A percentile compares a stretch with the other conserved stretches of the same genome.
Conservation (phyloP, 2,329 filamentous ascomycete genomes). For the Claviceps digitariae region DNA sequence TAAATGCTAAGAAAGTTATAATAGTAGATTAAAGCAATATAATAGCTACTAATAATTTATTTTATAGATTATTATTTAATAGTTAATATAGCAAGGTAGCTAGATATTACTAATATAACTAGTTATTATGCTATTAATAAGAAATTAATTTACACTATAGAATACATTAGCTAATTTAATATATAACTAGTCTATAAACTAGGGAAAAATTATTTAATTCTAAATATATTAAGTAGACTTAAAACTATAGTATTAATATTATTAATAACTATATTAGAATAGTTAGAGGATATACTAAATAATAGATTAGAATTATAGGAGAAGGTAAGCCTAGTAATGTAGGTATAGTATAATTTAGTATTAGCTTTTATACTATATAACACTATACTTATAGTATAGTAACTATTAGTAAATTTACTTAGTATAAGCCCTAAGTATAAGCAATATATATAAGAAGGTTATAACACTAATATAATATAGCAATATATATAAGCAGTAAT, state of each 20-base stretch:
- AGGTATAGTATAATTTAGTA: neutral
- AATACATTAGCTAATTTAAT: neutral
- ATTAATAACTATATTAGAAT: too few species aligned
- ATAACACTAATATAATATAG: neutral
- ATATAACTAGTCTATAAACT: neutral
- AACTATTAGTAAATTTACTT: neutral
- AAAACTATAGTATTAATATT: neutral
- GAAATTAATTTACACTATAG: neutral
- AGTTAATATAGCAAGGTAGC: too few species aligned
- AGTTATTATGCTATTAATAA: neutral
- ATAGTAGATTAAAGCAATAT: neutral
- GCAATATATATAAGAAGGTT: neutral
- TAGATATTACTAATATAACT: too few species aligned
- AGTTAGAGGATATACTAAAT: neutral
- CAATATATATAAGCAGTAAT: neutral
- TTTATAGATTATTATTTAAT: neutral
- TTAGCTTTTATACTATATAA: neutral
- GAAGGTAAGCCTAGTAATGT: fast-evolving
- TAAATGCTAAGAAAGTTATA: neutral
- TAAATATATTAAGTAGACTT: neutral
- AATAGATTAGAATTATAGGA: neutral
- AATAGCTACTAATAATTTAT: neutral
- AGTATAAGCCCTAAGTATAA: neutral
- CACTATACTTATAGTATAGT: neutral
- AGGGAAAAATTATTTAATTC: too few species aligned